A percentile compares a stretch with the other conserved stretches of the same genome.
phyloP scores from a whole-genome alignment of 2,329 filamentous ascomycete species.

The Aspergillus clavatus region DNA sequence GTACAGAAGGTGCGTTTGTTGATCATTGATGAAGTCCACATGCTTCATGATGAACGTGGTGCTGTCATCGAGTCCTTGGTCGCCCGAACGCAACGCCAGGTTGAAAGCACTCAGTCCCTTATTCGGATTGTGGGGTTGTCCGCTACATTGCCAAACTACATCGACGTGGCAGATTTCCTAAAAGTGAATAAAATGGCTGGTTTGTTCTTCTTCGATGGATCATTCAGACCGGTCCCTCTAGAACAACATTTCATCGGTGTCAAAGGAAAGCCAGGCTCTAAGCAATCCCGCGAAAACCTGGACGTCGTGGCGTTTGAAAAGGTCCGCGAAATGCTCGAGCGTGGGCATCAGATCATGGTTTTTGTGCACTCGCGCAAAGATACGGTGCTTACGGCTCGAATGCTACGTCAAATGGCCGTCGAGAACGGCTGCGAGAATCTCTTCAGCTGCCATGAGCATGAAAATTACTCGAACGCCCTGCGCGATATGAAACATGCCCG shows the following conservation, averaged over 20 bases:
- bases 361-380: conserved; percentile 97
- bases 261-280: conserved; percentile 77
- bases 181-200: conserved; percentile 92
- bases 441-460: conserved; percentile 75
- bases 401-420: conserved; percentile 77
- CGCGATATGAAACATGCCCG: conserved; percentile 81
- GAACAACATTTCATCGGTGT: conserved; percentile 98
- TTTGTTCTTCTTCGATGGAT: conserved; percentile 93
- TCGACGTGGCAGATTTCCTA: conserved; percentile 94
- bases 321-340: conserved; percentile 83
- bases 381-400: conserved; percentile 80
- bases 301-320: conserved; percentile 89
- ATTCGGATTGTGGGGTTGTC: conserved; percentile 95
- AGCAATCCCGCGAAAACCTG: conserved; percentile 79
- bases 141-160: conserved; percentile 91
- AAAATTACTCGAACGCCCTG: conserved; percentile 72
- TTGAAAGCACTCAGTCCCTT: conserved; percentile 94
- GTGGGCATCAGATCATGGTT: conserved; percentile 97
- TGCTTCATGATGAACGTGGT: conserved; percentile 96
- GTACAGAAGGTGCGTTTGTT: conserved; percentile 94
- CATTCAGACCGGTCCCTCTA: conserved; percentile 90
- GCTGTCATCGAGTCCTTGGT: conserved; percentile 95
- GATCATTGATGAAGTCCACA: conserved; percentile 98
- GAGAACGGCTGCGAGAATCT: conserved; percentile 76
- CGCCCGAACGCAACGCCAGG: conserved; percentile 88